Evolutionary conservation across 306 rosid species (phyloP), one percentile per base, ranked within the genome.

Genomic region (Dalbergia oliveri): DNA sequence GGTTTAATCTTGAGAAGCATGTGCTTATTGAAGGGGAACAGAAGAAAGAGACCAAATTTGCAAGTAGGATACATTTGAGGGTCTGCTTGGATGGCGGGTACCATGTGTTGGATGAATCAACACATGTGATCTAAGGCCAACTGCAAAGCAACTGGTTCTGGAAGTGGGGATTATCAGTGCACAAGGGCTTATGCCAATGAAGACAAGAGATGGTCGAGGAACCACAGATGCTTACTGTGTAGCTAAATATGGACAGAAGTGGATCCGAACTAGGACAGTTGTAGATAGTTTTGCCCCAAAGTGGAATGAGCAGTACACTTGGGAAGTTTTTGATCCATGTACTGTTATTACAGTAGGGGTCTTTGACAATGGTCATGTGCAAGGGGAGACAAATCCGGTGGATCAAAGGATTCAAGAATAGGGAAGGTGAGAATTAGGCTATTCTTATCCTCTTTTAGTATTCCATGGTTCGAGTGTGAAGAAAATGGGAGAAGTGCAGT

Each of bases 311-410:
- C 97, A 93, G 81, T 93, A 93, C 85, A 89, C 87, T 18, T 93
- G 97, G 97, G 97, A 93, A 83, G 97, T 93, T 82, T 93, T 72
- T 39, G 97, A 93, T 68, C 97, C 92, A 11, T 93, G 92, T 26
- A 93, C 97, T 64, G 90, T 93, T 59, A 64, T 93, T 18, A 82
- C 96, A 66, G 51, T 93, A 18, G 97, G 97, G 14, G 90, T 91
- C n/a, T 88, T 88, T 69, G 97, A 90, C 68, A 93, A 93, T 85
- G 92, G 90, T 45, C 94, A 92, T 82, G 78, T 90, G 54, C 86
- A 85, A 9, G 89, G 85, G 86, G 88, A 54, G 87, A 79, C 41
- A 84, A 84, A 58, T 89, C 82, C 11, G 84, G 82, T 57, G 88
- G 86, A 10, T 87, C 85, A 33, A 93, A 88, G 83, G 97, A 93